Evolutionary conservation across 208 protist genomes (phyloP), one percentile per base, ranked within the genome.

Genomic region (Leishmania lainsoni): DNA sequence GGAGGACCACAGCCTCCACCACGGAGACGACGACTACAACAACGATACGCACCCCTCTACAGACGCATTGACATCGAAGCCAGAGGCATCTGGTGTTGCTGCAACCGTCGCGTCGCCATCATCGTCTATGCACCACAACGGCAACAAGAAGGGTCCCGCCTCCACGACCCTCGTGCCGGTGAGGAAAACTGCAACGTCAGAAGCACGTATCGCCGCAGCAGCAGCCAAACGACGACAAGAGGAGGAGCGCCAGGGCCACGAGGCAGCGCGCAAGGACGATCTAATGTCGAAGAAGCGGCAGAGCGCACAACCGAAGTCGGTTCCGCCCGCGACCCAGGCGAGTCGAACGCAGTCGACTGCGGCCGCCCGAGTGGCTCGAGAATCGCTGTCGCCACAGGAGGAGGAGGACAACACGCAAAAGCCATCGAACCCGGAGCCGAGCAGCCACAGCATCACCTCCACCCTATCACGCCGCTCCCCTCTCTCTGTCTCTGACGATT

Each of bases 331-430:
- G 2, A 1, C 26, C 17, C 20, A 16, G 22, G 20, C 51, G 49
- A 16, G n/a, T 20, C 72, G 2, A 20, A 29, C 52, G 48, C 49
- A 42, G 72, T 52, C 72, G n/a, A 17, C 72, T 10, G 6, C 35
- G 74, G 26, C 52, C 1, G 22, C 54, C 20, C 32, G 22, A 3
- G 17, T 35, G 49, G 52, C 39, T 39, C 29, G 17, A 65, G 74
- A 77, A 6, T 48, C 61, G 45, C 76, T 0, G 42, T 85, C 82
- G 3, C 82, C 73, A 54, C 61, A 68, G 29, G 73, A 79, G 29
- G 81, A 85, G 52, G 82, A 85, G 12, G 82, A 85, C 9, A 70
- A 51, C 72, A 85, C 82, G 48, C 82, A 85, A 54, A 85, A 85
- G 73, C 82, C 82, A 48, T 9, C 71, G 5, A 85, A 78, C 59